phyloP scores from a whole-genome alignment of 2,329 filamentous ascomycete species.

The Macroventuria anomochaeta region DNA sequence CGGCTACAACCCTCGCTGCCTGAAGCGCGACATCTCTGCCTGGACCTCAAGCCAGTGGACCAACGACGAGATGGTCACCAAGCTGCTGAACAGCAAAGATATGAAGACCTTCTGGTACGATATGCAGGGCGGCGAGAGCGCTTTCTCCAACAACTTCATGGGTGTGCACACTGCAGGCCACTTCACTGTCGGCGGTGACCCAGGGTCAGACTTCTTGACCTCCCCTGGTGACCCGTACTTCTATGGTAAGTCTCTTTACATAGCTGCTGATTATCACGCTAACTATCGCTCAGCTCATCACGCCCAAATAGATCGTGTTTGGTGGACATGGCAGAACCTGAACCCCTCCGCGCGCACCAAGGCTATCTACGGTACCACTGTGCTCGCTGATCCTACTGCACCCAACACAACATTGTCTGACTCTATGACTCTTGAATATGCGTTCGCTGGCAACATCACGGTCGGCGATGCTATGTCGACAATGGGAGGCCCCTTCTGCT shows the following conservation, averaged over 20 bases:
- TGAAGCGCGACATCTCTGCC: conserved; percentile 46
- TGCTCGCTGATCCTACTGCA: conserved; percentile 53
- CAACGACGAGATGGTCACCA: conserved; percentile 36
- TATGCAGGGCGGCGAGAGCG: conserved; percentile 45
- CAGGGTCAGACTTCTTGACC: conserved; percentile 53
- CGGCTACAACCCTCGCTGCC: conserved; percentile 44
- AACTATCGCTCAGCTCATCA: conserved; percentile 34
- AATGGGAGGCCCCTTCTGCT: conserved; percentile 56
- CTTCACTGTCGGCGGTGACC: conserved; percentile 53
- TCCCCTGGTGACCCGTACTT: conserved; percentile 41
- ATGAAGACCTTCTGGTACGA: conserved; percentile 49
- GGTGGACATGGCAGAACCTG: conserved; percentile 59
- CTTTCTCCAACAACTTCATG: conserved; percentile 42
- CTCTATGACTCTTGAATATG: conserved; percentile 49
- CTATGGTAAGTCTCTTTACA: neutral
- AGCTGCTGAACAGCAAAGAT: conserved; percentile 35
- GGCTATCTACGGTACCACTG: conserved; percentile 52
- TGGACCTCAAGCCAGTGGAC: conserved; percentile 37
- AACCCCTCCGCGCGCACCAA: conserved; percentile 47
- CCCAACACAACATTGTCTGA: conserved; percentile 56
- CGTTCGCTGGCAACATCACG: conserved; percentile 40
- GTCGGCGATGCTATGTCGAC: conserved; percentile 54
- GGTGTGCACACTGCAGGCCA: conserved; percentile 56
- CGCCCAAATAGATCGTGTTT: conserved; percentile 55
- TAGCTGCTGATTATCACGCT: neutral